phyloP scores from a whole-genome alignment of 2,329 filamentous ascomycete species.

The Penicillium sp. region DNA sequence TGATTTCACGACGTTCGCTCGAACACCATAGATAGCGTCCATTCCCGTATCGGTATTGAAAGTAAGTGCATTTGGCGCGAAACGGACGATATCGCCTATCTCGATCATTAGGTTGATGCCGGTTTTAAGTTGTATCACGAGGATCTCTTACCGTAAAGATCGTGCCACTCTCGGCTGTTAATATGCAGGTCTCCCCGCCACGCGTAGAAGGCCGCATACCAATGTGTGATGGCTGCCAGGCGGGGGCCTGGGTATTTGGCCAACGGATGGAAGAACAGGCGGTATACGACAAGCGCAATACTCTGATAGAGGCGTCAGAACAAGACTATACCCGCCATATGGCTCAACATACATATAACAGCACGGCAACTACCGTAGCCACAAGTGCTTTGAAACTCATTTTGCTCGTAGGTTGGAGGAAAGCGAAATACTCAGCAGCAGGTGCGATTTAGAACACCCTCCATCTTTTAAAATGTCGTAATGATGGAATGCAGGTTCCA shows the following conservation, averaged over 20 bases:
- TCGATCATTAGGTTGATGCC: not conserved
- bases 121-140: not conserved
- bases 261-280: slow-evolving; percentile 8
- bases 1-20: slow-evolving; percentile 7
- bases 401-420: not conserved
- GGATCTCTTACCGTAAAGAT: slow-evolving; percentile 1
- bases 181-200: slow-evolving; percentile 7
- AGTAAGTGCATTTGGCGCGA: slow-evolving; percentile 2
- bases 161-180: slow-evolving; percentile 2
- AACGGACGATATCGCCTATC: slow-evolving; percentile 5
- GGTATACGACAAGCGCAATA: not conserved
- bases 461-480: not conserved
- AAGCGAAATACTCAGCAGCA: not conserved
- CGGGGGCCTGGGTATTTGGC: slow-evolving; percentile 9
- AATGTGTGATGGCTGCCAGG: slow-evolving; percentile 5
- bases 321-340: not conserved
- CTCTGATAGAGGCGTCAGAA: not conserved
- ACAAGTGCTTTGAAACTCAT: not conserved
- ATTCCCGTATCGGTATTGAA: slow-evolving; percentile 6
- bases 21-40: slow-evolving; percentile 2
- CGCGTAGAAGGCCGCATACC: slow-evolving; percentile 4
- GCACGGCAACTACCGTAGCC: not conserved
- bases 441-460: not conserved
- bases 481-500: not conserved
- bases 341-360: not conserved